Conservation (phyloP, 768 basidiomycete species). For the Rickenella mellea region DNA sequence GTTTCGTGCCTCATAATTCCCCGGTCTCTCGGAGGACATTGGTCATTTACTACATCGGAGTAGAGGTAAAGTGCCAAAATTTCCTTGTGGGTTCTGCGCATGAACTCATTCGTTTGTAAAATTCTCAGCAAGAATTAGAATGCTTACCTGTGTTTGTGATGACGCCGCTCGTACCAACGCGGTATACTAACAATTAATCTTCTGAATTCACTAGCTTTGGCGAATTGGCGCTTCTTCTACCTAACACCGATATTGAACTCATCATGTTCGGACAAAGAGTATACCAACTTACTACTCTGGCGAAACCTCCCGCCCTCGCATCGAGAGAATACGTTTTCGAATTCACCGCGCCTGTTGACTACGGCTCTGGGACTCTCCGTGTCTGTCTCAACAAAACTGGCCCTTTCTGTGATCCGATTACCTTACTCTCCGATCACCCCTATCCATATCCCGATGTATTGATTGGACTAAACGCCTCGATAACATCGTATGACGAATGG, state of each 20-base stretch:
- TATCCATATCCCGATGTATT: conserved; percentile 38
- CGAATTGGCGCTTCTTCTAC: conserved; percentile 35
- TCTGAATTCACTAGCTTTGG: conserved; percentile 23
- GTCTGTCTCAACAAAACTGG: conserved; percentile 24
- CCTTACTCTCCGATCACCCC: conserved; percentile 9
- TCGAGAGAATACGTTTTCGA: conserved; percentile 22
- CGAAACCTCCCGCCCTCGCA: conserved; percentile 20
- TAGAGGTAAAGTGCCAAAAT: too few relatives aligned
- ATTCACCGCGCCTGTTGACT: conserved; percentile 27
- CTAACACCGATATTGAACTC: conserved; percentile 35
- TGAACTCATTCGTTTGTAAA: too few relatives aligned
- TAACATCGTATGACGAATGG: conserved; percentile 29
- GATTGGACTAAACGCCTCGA: conserved; percentile 30
- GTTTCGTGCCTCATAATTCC: too few relatives aligned
- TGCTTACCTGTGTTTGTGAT: conserved; percentile 31
- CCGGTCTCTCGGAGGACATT: conserved; percentile 17
- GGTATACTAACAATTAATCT: not conserved
- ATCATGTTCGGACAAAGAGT: conserved; percentile 29
- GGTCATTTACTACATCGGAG: conserved; percentile 27
- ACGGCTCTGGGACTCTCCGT: conserved; percentile 29
- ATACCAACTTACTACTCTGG: conserved; percentile 20
- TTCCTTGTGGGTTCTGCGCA: too few relatives aligned
- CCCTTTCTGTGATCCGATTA: conserved; percentile 17
- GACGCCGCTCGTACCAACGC: too few relatives aligned
- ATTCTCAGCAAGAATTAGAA: too few relatives aligned